These are phyloP conservation scores for Talaromyces sp. DNA, from an alignment of 2,329 filamentous ascomycete species.

Conservation along the genomic window DNA sequence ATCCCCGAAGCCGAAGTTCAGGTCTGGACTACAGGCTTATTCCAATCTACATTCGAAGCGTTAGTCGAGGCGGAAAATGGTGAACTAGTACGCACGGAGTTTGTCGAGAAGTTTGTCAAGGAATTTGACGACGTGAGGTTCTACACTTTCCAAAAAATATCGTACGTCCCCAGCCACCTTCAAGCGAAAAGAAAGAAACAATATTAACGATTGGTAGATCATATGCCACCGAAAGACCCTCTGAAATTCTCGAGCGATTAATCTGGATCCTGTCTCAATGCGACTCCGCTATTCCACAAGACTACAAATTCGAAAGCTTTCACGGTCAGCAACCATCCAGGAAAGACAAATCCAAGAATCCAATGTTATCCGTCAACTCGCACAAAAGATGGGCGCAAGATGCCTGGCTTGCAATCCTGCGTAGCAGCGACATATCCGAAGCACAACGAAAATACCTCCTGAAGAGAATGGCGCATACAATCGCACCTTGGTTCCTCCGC, in stretches of 20 bases:
- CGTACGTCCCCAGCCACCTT: slow-evolving; percentile 49
- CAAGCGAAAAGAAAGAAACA: slow-evolving; percentile 11
- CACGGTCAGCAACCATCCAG: slow-evolving; percentile 49
- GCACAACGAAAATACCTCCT: slow-evolving; percentile 77
- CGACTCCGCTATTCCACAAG: slow-evolving; percentile 60
- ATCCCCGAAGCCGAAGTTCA: slow-evolving; percentile 60
- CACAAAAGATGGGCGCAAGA: slow-evolving; percentile 80
- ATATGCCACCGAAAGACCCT: slow-evolving; percentile 29
- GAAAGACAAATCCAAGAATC: slow-evolving; percentile 58
- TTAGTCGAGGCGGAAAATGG: slow-evolving; percentile 58
- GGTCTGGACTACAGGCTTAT: slow-evolving; percentile 65
- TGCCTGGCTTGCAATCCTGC: slow-evolving; percentile 78
- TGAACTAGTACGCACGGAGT: slow-evolving; percentile 64
- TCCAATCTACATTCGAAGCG: slow-evolving; percentile 61
- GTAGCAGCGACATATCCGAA: slow-evolving; percentile 57
- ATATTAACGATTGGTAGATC: slow-evolving; percentile 27
- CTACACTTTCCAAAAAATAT: slow-evolving; percentile 71
- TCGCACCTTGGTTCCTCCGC: slow-evolving; percentile 84
- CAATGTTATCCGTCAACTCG: slow-evolving; percentile 59
- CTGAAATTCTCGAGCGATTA: slow-evolving; percentile 33
- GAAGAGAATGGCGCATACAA: slow-evolving; percentile 67
- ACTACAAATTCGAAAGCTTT: slow-evolving; percentile 37
- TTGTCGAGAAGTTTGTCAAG: slow-evolving; percentile 72
- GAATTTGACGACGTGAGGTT: slow-evolving; percentile 81
- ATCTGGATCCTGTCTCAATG: slow-evolving; percentile 48